Evolutionary conservation across 768 basidiomycete genomes (phyloP), one percentile per base, ranked within the genome.

Genomic region (Leccinum broughii): DNA sequence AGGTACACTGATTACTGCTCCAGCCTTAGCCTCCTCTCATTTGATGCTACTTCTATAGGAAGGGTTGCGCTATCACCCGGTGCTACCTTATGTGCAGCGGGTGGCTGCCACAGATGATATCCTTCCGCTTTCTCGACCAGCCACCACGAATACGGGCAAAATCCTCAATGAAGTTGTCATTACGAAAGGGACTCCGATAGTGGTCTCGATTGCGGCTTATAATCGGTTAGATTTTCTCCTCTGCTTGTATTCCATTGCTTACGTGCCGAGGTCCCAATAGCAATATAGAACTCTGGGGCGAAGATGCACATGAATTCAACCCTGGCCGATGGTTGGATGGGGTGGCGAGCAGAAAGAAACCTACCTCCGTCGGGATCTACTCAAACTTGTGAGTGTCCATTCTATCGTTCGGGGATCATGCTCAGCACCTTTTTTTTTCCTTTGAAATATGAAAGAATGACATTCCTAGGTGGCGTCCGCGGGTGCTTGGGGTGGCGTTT

Each of bases 51-150:
- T 20, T 46, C 5, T 83, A 9, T 79, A 39, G 82, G 83, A 83
- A 70, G 73, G 75, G 0, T 68, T 83, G 60, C 76, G 83, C 48
- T 79, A 72, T 57, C 77, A 81, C 63, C 82, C 84, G 32, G 82
- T 82, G 1, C 65, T 81, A 14, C 80, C 82, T 49, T 78, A 81
- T n/a, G 79, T 78, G 15, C 77, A 80, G 48, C 80, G 88, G 24
- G 72, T 79, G 57, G 77, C 85, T 0, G 74, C 69, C 1, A 69
- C 73, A 17, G 86, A 89, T 63, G 83, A 86, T n/a, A 53, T 85
- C 28, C 67, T 90, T 22, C 85, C 88, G 0, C 78, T 90, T 37
- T 80, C 83, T 6, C 78, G 72, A 57, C 83, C 85, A 2, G 77
- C 85, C 51, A 72, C 63, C 54, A 81, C 78, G 3, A 73, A 72